Conservation (phyloP, 768 basidiomycete species). For the Termitomyces sp. region DNA sequence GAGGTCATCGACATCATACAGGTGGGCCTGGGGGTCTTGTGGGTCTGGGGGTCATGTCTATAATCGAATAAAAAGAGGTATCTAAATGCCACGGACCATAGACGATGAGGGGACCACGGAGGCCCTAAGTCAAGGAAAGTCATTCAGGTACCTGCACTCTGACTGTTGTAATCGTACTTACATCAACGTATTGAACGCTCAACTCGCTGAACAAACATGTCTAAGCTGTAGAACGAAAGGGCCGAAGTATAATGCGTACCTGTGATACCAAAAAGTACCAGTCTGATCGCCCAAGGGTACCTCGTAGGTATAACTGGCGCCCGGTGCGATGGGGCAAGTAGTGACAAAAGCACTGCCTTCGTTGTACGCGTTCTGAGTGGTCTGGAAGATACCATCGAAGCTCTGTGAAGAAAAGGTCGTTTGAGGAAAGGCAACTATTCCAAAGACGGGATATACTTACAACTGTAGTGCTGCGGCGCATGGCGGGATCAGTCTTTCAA, state of each 20-base stretch:
- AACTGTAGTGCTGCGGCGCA: constrained; percentile 25
- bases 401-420: constrained; percentile 8
- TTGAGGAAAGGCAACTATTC: not conserved
- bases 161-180: constrained; percentile 7
- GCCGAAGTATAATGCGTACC: constrained; percentile 3
- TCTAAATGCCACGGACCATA: constrained; percentile 19
- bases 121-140: constrained; percentile 15
- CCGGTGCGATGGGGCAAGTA: constrained; percentile 37
- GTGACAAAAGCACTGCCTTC: constrained; percentile 38
- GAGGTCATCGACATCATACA: constrained; percentile 14
- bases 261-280: constrained; percentile 40
- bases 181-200: constrained; percentile 25
- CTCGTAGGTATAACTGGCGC: constrained; percentile 30
- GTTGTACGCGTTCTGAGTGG: constrained; percentile 17
- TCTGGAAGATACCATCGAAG: constrained; percentile 24
- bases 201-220: constrained; percentile 13
- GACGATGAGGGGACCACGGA: constrained; percentile 29
- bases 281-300: constrained; percentile 30
- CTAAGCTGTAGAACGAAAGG: not conserved
- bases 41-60: not conserved
- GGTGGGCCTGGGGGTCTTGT: constrained; percentile 6
- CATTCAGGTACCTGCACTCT: not conserved
- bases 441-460: constrained; percentile 10
- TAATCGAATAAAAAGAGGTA: not conserved
- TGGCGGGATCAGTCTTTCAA: constrained; percentile 22